Evolutionary conservation across 345 rosid genomes (phyloP), one percentile per base, ranked within the genome.

Genomic region (Brassica napus): DNA sequence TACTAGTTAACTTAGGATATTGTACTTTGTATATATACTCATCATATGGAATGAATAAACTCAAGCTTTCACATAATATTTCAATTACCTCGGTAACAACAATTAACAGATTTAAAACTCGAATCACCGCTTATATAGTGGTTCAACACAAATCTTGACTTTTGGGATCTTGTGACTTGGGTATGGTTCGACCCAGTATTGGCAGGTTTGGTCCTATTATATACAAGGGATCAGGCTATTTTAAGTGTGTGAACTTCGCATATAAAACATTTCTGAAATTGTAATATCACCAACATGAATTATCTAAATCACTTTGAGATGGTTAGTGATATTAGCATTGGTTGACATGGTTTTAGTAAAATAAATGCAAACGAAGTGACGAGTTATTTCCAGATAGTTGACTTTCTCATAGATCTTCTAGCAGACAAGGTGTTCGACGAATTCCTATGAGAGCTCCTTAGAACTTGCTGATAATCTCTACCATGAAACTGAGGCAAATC

Each of bases 401-500:
- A 14, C 59, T 21, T 8, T 31, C 12, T 11, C 8, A 2, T 18
- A 35, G 72, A 66, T 66, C 66, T 15, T 5, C 16, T 30, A 34
- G 49, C 64, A 34, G 0, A 68, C 35, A 61, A 62, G 10, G 49
- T 74, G 82, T 79, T 79, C 66, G 83, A 49, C 66, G 42, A 52
- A 74, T 74, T 80, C 68, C 71, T 55, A 23, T 69, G 31, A 80
- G 76, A 62, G 8, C 26, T 12, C 5, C 5, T 65, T 9, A 23
- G 4, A 78, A 26, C 12, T 24, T n/a, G 30, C n/a, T 10, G 31
- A 60, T 55, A 4, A 12, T 42, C 10, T 37, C 14, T 21, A 37
- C 71, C 12, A 81, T 81, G 77, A 81, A 59, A 58, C 5, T 75
- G 26, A 81, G 80, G 71, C 72, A 65, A 39, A 57, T 75, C 65